Conservation (phyloP, 768 basidiomycete species). For the Boletellus ananas region DNA sequence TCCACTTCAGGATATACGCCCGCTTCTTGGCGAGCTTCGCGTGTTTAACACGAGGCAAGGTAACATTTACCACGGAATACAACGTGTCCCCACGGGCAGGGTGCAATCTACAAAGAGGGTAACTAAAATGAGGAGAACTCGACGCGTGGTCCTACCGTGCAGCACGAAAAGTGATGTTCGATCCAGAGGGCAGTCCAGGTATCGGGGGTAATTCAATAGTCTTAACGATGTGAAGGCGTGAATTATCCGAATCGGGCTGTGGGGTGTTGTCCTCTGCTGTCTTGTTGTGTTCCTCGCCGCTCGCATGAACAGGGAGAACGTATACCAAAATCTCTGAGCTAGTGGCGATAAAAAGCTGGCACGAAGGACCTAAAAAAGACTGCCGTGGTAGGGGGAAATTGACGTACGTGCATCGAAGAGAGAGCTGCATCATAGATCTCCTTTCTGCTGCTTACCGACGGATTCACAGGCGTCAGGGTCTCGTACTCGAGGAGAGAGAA, state of each 20-base stretch:
- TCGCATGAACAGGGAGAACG: constrained; percentile 39
- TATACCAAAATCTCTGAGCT: constrained; percentile 65
- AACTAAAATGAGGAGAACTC: constrained; percentile 4
- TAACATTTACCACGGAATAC: constrained; percentile 71
- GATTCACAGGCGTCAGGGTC: constrained; percentile 45
- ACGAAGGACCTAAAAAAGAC: neutral
- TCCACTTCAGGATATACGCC: constrained; percentile 72
- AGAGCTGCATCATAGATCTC: constrained; percentile 90
- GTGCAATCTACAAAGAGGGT: constrained; percentile 46
- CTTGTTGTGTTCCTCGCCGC: neutral
- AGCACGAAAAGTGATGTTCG: constrained; percentile 54
- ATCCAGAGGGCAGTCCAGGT: constrained; percentile 42
- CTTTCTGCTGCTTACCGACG: constrained; percentile 55
- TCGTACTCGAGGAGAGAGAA: constrained; percentile 67
- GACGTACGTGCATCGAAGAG: constrained; percentile 56
- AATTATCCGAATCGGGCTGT: constrained; percentile 20
- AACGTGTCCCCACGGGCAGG: constrained; percentile 48
- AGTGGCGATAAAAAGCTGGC: constrained; percentile 63
- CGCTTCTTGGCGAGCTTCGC: constrained; percentile 53
- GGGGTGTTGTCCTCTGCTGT: constrained; percentile 25
- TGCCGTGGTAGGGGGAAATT: neutral
- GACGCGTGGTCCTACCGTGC: constrained; percentile 41
- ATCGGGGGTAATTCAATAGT: constrained; percentile 54
- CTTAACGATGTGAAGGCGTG: constrained; percentile 40
- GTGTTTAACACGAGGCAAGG: constrained; percentile 53